phyloP scores from a whole-genome alignment of 2,329 filamentous ascomycete genomes.

The Ceratocystis lukuohia region DNA sequence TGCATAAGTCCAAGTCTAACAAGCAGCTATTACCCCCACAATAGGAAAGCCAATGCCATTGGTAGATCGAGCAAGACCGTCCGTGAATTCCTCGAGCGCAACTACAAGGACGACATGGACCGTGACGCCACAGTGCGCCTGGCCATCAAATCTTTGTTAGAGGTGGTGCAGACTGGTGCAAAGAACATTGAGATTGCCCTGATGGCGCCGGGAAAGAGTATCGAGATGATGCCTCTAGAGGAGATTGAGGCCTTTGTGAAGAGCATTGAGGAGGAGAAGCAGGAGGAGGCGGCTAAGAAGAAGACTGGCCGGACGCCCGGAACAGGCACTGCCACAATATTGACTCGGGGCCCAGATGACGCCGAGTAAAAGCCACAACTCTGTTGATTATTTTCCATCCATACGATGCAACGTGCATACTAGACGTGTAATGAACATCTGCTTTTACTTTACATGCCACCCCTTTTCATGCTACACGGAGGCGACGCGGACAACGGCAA shows the following conservation, averaged over 20 bases:
- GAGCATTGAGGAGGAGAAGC: constrained; percentile 98
- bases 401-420: constrained; percentile 21
- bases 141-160: constrained; percentile 93
- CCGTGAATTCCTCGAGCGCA: constrained; percentile 93
- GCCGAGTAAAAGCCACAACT: constrained; percentile 9
- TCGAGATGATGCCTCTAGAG: constrained; percentile 90
- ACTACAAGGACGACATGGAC: constrained; percentile 98
- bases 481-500: too few relatives aligned
- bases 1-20: background rate
- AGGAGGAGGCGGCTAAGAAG: constrained; percentile 96
- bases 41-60: constrained; percentile 97
- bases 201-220: constrained; percentile 80
- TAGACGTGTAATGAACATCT: constrained; percentile 17
- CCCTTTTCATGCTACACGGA: background rate
- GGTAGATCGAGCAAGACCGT: constrained; percentile 98
- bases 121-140: constrained; percentile 90
- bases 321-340: constrained; percentile 56
- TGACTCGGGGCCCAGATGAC: constrained; percentile 46
- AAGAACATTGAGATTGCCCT: constrained; percentile 99
- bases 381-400: constrained; percentile 8
- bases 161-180: constrained; percentile 95
- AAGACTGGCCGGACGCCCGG: constrained; percentile 68
- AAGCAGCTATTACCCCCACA: background rate
- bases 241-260: constrained; percentile 97
- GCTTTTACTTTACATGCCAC: background rate